These are phyloP conservation scores for Suillus subalutaceus DNA, from an alignment of 768 basidiomycete species.

Conservation along the genomic window DNA sequence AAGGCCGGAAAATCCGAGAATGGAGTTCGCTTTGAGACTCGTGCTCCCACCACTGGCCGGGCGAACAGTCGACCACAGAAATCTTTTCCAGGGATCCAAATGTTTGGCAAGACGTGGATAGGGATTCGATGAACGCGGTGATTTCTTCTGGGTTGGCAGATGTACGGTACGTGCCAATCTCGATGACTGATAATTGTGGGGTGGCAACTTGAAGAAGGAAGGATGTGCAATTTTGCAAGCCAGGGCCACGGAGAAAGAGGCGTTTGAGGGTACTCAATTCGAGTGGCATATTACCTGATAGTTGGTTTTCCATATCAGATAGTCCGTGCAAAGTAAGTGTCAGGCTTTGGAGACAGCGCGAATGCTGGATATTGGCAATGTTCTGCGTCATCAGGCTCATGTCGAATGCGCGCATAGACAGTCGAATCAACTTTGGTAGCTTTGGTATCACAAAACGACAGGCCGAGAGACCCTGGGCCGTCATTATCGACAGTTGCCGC, in stretches of 20 bases:
- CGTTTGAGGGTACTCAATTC: neutral
- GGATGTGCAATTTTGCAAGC: neutral
- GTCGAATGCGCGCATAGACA: neutral
- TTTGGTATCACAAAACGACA: neutral
- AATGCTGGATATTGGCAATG: neutral
- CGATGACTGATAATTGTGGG: neutral
- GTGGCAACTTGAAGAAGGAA: neutral
- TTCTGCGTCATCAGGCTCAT: too few species aligned
- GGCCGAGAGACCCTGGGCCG: too few species aligned
- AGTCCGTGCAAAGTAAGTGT: neutral
- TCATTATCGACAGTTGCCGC: neutral
- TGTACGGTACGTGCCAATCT: neutral
- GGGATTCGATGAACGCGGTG: neutral
- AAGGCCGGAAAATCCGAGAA: neutral
- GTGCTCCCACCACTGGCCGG: neutral
- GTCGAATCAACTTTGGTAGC: neutral
- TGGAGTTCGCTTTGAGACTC: neutral
- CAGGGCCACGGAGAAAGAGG: neutral
- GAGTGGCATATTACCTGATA: neutral
- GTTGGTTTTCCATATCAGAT: neutral
- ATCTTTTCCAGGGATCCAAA: neutral
- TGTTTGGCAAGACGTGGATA: neutral
- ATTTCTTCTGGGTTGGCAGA: neutral
- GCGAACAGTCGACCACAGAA: neutral
- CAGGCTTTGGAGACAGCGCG: neutral